Evolutionary conservation across 495 filamentous ascomycete genomes (phyloP).

Genomic region (Elasticomyces elasticus): DNA sequence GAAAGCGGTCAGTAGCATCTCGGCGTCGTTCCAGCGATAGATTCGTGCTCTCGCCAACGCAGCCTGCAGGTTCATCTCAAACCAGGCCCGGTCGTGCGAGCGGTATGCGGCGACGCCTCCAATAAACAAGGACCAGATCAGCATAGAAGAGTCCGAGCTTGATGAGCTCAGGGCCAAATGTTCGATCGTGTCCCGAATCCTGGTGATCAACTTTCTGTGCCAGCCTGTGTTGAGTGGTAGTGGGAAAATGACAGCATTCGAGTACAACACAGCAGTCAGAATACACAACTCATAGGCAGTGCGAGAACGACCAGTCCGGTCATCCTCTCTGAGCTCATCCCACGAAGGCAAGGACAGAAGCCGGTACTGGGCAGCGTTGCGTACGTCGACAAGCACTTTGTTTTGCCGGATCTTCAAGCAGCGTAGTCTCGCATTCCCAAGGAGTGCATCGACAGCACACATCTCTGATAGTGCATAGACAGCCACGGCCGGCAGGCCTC

Average conservation of each 20-base stretch:
- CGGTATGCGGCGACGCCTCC: neutral
- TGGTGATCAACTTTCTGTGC: neutral
- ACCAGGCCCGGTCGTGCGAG: neutral
- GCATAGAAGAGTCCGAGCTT: neutral
- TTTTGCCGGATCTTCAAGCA: no score
- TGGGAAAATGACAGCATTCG: neutral
- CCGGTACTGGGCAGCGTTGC: neutral
- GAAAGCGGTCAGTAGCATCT: neutral
- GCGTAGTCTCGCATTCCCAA: no score
- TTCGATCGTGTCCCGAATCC: neutral
- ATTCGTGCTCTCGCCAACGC: neutral
- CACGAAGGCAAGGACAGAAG: no score
- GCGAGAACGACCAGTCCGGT: neutral
- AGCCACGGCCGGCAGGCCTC: no score
- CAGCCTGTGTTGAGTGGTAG: neutral
- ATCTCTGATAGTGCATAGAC: no score
- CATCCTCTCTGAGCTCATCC: no score
- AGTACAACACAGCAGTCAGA: neutral
- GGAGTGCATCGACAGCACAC: no score
- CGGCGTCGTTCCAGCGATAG: neutral
- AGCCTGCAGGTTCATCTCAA: neutral
- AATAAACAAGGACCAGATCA: neutral
- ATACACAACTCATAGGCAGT: neutral
- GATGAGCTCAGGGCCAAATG: no score
- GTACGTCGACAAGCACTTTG: no score